phyloP scores from a whole-genome alignment of 345 rosid genomes.

The Camelina sativa region DNA sequence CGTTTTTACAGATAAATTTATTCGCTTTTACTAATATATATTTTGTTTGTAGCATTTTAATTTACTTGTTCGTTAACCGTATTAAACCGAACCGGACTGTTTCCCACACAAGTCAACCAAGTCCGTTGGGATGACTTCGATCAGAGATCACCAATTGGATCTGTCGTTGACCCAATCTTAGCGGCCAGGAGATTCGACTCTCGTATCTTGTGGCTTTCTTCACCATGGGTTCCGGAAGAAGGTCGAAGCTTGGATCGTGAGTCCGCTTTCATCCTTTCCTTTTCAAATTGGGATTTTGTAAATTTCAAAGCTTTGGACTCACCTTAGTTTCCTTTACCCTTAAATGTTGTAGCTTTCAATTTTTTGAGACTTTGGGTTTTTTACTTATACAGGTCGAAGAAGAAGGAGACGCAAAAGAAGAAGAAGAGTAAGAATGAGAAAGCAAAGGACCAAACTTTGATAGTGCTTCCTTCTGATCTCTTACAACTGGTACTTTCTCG shows the following conservation, averaged over 20 bases:
- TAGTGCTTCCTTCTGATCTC: slow-evolving; percentile 31
- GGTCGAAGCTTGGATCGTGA: slow-evolving; percentile 30
- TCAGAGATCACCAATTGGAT: no score
- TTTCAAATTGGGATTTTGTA: no score
- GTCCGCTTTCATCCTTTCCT: slow-evolving; percentile 6
- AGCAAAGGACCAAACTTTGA: slow-evolving; percentile 18
- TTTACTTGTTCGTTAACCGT: no score
- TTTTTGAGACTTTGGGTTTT: not conserved
- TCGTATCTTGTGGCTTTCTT: not conserved
- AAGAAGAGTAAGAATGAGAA: not conserved
- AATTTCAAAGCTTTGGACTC: not conserved
- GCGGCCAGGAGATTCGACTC: slow-evolving; percentile 11
- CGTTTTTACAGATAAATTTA: no score
- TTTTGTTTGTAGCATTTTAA: no score
- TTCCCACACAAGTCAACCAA: no score
- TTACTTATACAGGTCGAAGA: slow-evolving; percentile 16
- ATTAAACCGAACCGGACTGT: slow-evolving; percentile 10
- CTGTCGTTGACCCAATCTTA: slow-evolving; percentile 9
- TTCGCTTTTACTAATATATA: no score
- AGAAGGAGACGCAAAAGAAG: slow-evolving; percentile 12
- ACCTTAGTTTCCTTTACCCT: not conserved
- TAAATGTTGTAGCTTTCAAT: not conserved
- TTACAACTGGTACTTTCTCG: slow-evolving; percentile 10
- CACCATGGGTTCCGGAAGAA: not conserved
- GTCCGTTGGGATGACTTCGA: no score